Evolutionary conservation across 2,329 filamentous ascomycete species (phyloP), one percentile per base, ranked within the genome.

Genomic region (Fusarium neocosmosporiellum): DNA sequence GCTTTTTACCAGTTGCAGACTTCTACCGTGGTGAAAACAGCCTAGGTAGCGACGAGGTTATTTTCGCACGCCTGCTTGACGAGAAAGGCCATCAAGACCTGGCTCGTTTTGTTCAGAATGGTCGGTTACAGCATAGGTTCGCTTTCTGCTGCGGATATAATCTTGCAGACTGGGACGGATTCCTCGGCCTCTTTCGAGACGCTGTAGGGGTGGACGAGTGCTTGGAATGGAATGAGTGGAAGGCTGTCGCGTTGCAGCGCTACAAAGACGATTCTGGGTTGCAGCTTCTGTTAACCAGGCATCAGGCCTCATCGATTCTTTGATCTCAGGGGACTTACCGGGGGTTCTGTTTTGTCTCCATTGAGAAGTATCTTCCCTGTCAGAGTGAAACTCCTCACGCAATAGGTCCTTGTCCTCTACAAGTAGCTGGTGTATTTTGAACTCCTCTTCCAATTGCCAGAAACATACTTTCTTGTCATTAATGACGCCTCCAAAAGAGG

Each of bases 81-180:
- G 75, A 75, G 22, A 84, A 83, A 66, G 81, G 81, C 7, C 72
- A 73, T 55, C 55, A 39, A 14, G 79, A 83, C 57, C 77, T 86
- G 43, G 83, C 81, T n/a, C 61, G 58, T 4, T 78, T 75, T 72
- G 81, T 86, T 43, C 74, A 77, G 66, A 78, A 81, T 13, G 83
- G 83, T 18, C 78, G 81, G 37, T 39, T 84, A 27, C 78, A 83
- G 66, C 83, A 85, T 67, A 70, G 78, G 18, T 82, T 85, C 61
- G 70, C 74, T 57, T 85, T 85, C 71, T 85, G 83, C 74, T 84
- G 81, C 59, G 81, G 82, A 16, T 84, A 84, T 66, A 78, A 85
- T 72, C 79, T 84, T 29, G 72, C 55, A 20, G 83, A 85, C 72
- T 85, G 83, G 83, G 77, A 82, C 13, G 82, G 83, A 16, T 85